phyloP scores from a whole-genome alignment of 208 protist genomes.

The Kentomonas sorsogonicus region DNA sequence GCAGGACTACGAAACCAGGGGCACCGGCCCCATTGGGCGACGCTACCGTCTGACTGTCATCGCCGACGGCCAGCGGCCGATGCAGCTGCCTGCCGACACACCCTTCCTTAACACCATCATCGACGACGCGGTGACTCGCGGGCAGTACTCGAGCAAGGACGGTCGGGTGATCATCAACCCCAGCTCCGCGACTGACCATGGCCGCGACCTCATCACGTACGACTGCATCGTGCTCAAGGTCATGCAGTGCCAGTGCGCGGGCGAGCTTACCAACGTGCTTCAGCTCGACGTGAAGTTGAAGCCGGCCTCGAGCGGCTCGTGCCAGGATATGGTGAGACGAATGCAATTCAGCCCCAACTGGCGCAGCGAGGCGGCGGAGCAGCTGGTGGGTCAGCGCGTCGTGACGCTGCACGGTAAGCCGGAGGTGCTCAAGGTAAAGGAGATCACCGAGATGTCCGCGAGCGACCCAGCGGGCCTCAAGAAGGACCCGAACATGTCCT shows the following conservation, averaged over 20 bases:
- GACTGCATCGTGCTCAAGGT: too few relatives aligned
- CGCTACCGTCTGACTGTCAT: too few relatives aligned
- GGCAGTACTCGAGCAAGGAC: too few relatives aligned
- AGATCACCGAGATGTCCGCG: slow-evolving; percentile 12
- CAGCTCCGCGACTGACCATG: too few relatives aligned
- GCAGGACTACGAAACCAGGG: neutral
- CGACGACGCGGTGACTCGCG: too few relatives aligned
- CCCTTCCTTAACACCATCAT: too few relatives aligned
- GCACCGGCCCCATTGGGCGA: too few relatives aligned
- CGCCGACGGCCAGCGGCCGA: too few relatives aligned
- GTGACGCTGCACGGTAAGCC: slow-evolving; percentile 9
- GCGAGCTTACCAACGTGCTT: slow-evolving; percentile 20
- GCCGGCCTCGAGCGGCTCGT: slow-evolving; percentile 16
- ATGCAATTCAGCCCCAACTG: slow-evolving; percentile 9
- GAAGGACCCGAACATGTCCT: slow-evolving; percentile 21
- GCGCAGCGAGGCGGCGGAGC: neutral
- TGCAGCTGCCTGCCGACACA: too few relatives aligned
- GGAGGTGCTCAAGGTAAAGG: slow-evolving; percentile 31
- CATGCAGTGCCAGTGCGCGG: neutral
- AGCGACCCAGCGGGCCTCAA: slow-evolving; percentile 14
- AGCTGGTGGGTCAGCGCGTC: slow-evolving; percentile 6
- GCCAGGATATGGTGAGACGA: slow-evolving; percentile 10
- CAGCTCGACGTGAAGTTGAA: slow-evolving; percentile 27
- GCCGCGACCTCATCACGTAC: too few relatives aligned
- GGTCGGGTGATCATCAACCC: too few relatives aligned